Base-by-base conservation (phyloP, 2,329 filamentous ascomycete species). In the Cladosporium velox region DNA sequence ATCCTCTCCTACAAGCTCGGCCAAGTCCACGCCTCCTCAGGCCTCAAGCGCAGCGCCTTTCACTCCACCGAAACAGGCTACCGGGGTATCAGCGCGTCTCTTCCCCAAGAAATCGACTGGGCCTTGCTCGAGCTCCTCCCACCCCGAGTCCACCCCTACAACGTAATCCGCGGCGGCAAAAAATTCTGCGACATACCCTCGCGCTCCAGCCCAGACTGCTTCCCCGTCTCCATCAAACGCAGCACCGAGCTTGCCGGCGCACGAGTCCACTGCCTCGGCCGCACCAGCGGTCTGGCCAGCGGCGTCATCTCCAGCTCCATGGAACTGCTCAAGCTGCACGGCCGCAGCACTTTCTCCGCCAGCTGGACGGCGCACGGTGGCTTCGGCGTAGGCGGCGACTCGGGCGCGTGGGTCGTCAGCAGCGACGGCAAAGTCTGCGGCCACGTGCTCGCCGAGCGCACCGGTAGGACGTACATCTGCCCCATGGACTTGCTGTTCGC, bases 51-150 rank as follows among this genome's bases (percentile, higher is more conserved):
- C 34, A 74, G 67, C 18, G 54, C 66, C 5, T 58, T 64, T 21
- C 68, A 72, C 44, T 69, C 70, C 14, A 72, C 72, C 35, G 70
- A 76, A 70, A 71, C 68, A 38, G 73, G 75, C 54, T 77, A 74
- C 67, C 70, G 72, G 55, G 91, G 75, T 85, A 83, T 61, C 85
- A 89, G 61, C 32, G 70, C 67, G 84, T 90, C 67, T 88, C 90
- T 4, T 81, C 96, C 28, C 6, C 94, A 97, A 76, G 94, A 98
- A 77, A 93, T 98, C 54, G 94, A 98, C 77, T 98, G 94, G 94
- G 93, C 93, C 0, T 82, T 98, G 2, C 93, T 98, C 72, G 88
- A 91, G 70, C 91, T 98, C 69, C 82, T 90, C 12, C 83, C 89
- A 4, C 85, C 89, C 12, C 87, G 94, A 1, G 81, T 89, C 15